phyloP scores from a whole-genome alignment of 2,329 filamentous ascomycete species.

The Hyphodiscus sp. region DNA sequence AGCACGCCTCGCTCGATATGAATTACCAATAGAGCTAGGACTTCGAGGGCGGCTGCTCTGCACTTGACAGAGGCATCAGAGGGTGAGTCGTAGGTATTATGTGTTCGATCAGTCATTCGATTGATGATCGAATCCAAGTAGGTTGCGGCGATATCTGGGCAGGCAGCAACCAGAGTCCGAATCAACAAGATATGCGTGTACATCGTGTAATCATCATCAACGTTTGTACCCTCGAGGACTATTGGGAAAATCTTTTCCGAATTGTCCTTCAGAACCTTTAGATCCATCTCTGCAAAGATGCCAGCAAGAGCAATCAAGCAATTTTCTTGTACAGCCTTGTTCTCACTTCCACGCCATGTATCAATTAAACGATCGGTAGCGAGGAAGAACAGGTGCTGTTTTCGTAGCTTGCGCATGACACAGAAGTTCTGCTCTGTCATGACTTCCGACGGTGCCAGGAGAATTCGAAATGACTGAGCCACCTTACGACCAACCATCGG shows the following conservation, averaged over 20 bases:
- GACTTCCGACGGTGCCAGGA: slow-evolving; percentile 23
- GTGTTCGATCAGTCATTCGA: slow-evolving; percentile 24
- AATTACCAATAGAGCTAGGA: slow-evolving; percentile 20
- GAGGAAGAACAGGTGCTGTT: slow-evolving; percentile 17
- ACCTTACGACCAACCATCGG: slow-evolving; percentile 14
- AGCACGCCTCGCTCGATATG: slow-evolving; percentile 11
- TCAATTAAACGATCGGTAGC: slow-evolving; percentile 12
- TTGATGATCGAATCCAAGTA: slow-evolving; percentile 26
- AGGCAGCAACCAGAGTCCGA: slow-evolving; percentile 14
- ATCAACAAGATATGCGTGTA: slow-evolving; percentile 20
- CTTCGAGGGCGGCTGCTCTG: slow-evolving; percentile 25
- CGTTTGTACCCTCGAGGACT: slow-evolving; percentile 22
- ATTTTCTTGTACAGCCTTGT: slow-evolving; percentile 16
- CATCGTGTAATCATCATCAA: slow-evolving; percentile 23
- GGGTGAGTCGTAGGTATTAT: slow-evolving; percentile 24
- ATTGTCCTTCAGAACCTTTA: slow-evolving; percentile 9
- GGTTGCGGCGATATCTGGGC: slow-evolving; percentile 16
- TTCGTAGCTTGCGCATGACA: slow-evolving; percentile 22
- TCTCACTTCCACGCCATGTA: slow-evolving; percentile 10
- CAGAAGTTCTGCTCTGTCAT: slow-evolving; percentile 27
- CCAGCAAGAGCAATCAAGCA: slow-evolving; percentile 26
- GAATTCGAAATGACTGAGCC: slow-evolving; percentile 24
- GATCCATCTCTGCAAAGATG: slow-evolving; percentile 21
- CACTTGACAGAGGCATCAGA: slow-evolving; percentile 19
- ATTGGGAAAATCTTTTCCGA: slow-evolving; percentile 17